phyloP scores from a whole-genome alignment of 108 stramenopile species.

The Conticribra weissflogii region DNA sequence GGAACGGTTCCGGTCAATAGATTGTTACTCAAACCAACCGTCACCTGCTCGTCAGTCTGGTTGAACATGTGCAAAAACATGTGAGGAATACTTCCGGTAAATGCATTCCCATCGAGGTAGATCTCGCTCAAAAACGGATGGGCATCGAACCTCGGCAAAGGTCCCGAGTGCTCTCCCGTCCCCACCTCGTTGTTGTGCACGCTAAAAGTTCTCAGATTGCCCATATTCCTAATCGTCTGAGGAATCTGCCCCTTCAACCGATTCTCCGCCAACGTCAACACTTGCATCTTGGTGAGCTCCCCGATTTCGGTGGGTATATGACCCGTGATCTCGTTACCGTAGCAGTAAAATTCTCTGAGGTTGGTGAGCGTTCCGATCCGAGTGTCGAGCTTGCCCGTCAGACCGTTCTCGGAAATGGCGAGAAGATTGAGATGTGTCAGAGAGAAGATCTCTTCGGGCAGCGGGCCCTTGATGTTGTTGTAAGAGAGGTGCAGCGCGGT shows the following conservation, averaged over 20 bases:
- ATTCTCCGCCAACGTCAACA: constrained; percentile 65
- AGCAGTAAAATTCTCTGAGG: constrained; percentile 59
- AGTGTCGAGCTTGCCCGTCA: constrained; percentile 54
- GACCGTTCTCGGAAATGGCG: constrained; percentile 40
- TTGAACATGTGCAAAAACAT: constrained; percentile 39
- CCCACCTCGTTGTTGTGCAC: constrained; percentile 45
- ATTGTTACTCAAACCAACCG: constrained; percentile 56
- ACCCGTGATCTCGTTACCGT: constrained; percentile 58
- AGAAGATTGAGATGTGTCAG: constrained; percentile 26
- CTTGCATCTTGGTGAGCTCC: constrained; percentile 45
- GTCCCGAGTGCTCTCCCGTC: constrained; percentile 36
- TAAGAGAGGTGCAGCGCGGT: constrained; percentile 57
- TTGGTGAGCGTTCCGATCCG: constrained; percentile 36
- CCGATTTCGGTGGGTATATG: constrained; percentile 56
- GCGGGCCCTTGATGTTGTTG: constrained; percentile 45
- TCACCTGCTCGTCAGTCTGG: constrained; percentile 33
- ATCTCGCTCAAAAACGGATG: constrained; percentile 48
- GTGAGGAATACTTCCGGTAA: constrained; percentile 57
- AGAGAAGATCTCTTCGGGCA: constrained; percentile 44
- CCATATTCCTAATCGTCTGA: constrained; percentile 28
- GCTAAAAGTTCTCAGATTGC: constrained; percentile 43
- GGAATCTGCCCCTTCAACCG: constrained; percentile 59
- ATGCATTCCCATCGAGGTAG: constrained; percentile 55
- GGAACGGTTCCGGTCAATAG: constrained; percentile 63
- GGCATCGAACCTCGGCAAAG: constrained; percentile 36